Evolutionary conservation across 192 early-diverging fungal genomes (phyloP).

Genomic region (Lunasporangiospora selenospora): DNA sequence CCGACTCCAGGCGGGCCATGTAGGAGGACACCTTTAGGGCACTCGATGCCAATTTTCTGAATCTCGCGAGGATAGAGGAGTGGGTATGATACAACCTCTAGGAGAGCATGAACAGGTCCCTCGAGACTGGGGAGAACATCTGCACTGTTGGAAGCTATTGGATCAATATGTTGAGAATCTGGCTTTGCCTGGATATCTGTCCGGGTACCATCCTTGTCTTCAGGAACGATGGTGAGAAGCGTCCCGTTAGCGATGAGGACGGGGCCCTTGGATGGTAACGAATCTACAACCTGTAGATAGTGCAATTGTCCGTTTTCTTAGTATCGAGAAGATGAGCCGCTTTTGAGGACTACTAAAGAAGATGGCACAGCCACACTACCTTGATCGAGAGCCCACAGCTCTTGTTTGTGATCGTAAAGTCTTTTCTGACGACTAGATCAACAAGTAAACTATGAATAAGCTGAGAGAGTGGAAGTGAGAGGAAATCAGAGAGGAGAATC

Average conservation of each 20-base stretch:
- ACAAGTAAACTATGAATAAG: conserved; percentile 21
- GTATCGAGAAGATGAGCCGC: no score
- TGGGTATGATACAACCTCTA: conserved; percentile 83
- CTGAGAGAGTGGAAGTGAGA: background rate
- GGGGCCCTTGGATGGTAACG: conserved; percentile 5
- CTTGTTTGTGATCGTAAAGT: conserved; percentile 8
- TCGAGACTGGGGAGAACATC: conserved; percentile 71
- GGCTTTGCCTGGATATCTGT: background rate
- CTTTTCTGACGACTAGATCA: conserved; percentile 9
- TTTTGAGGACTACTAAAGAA: no score
- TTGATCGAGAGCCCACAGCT: conserved; percentile 17
- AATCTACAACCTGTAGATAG: conserved; percentile 8
- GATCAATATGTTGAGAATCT: background rate
- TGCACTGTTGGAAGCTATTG: conserved; percentile 2
- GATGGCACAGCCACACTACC: no score
- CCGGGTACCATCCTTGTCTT: conserved; percentile 1
- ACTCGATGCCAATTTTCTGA: conserved; percentile 71
- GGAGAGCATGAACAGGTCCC: conserved; percentile 71
- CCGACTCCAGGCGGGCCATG: conserved; percentile 97
- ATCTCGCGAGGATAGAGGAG: conserved; percentile 70
- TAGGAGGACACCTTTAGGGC: conserved; percentile 85
- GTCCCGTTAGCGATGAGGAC: conserved; percentile 18
- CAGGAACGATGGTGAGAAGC: conserved; percentile 12
- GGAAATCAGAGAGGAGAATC: no score
- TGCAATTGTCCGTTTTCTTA: no score